phyloP scores from a whole-genome alignment of 176 grass and related monocot species.

The Phragmites australis region DNA sequence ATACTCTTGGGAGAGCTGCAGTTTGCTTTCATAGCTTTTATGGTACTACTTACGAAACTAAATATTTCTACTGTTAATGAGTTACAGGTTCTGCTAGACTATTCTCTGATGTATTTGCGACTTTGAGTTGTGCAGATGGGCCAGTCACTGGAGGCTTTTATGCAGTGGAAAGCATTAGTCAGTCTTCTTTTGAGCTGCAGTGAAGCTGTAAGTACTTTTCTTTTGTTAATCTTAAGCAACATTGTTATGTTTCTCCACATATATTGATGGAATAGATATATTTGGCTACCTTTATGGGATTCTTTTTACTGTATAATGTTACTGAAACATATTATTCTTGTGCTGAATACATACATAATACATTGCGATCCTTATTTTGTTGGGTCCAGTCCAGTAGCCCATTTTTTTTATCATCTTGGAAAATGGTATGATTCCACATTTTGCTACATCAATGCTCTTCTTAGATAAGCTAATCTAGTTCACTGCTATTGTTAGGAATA shows the following conservation, averaged over 20 bases:
- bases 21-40: slow-evolving; percentile 88
- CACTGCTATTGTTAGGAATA: too few relatives aligned
- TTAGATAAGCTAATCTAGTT: slow-evolving; percentile 10
- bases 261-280: not conserved
- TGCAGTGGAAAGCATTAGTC: slow-evolving; percentile 88
- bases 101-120: slow-evolving; percentile 28
- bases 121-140: slow-evolving; percentile 71
- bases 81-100: not conserved
- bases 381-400: not conserved
- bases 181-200: slow-evolving; percentile 85
- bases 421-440: not conserved
- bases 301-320: not conserved
- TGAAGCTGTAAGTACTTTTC: slow-evolving; percentile 70
- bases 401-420: not conserved
- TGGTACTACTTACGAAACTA: slow-evolving; percentile 53
- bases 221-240: not conserved
- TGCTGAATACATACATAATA: not conserved
- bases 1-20: slow-evolving; percentile 81
- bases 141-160: slow-evolving; percentile 80
- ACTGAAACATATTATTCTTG: not conserved
- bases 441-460: not conserved
- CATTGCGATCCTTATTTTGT: not conserved
- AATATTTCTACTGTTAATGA: slow-evolving; percentile 5
- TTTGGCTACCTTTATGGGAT: not conserved
- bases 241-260: not conserved